These are phyloP conservation scores for Acanthamoeba sp. DNA, from an alignment of 208 protist species.

Conservation along the genomic window DNA sequence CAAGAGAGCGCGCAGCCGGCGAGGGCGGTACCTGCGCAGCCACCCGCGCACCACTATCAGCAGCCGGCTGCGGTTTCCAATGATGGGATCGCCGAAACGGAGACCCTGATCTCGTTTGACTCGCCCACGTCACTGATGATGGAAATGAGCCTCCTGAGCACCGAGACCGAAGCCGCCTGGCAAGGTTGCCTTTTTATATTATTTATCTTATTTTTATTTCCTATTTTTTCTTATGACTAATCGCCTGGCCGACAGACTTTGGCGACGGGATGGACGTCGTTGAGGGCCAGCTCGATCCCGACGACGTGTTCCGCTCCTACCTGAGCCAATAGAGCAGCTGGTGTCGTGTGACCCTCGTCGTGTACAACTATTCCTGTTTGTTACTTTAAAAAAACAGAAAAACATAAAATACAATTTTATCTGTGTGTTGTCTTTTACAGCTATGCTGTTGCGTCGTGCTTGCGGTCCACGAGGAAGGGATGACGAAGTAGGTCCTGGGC, in stretches of 20 bases:
- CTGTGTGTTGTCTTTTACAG: too few relatives aligned
- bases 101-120: background rate
- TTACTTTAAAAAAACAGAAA: too few relatives aligned
- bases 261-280: background rate
- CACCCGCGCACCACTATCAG: too few relatives aligned
- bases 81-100: background rate
- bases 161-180: background rate
- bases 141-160: background rate
- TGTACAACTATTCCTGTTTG: too few relatives aligned
- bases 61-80: too few relatives aligned
- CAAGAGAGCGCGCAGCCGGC: too few relatives aligned
- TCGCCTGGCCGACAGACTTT: background rate
- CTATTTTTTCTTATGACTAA: too few relatives aligned
- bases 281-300: background rate
- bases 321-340: background rate
- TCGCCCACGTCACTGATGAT: background rate
- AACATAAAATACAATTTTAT: too few relatives aligned
- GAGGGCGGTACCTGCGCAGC: too few relatives aligned
- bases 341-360: too few relatives aligned
- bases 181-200: background rate
- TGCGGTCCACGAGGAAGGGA: background rate
- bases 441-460: too few relatives aligned
- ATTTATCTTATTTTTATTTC: too few relatives aligned
- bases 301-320: slow-evolving; percentile 13
- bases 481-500: background rate